Evolutionary conservation across 106 monocot genomes (phyloP), one percentile per base, ranked within the genome.

Genomic region (Dioscorea alata): DNA sequence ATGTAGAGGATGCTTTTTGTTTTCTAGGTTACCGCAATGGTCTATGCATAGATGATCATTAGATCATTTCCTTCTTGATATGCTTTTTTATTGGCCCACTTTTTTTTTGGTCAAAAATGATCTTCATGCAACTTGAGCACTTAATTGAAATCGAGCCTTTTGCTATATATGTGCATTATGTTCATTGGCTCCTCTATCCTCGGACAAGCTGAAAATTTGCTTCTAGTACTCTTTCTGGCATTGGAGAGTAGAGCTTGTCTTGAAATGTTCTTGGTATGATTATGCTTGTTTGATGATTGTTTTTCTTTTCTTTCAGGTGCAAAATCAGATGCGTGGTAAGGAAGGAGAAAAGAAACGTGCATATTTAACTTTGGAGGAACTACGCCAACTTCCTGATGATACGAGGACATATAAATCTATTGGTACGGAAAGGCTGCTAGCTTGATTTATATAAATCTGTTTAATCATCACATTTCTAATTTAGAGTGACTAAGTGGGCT

Each of bases 281-380:
- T 0, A 12, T 59, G 58, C 68, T 8, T 25, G 15, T 8, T 54
- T 18, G 13, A 19, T 54, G 15, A 21, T 48, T 33, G 15, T 9
- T 31, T 23, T 49, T 20, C 14, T 69, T 69, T 2, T 15, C 23
- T 68, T 63, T 70, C 53, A 94, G 94, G 88, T 94, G 19, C 88
- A 88, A 61, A 90, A 71, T 81, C 92, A 92, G 74, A 87, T 92
- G 84, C 81, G 89, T 34, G 75, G 60, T 31, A 97, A 92, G 63
- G 96, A 97, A 84, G 84, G 82, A 62, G 96, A 97, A 33, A 97
- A 92, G 78, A 97, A 97, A 66, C 85, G 92, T 50, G 86, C 96
- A 13, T 97, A 82, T 71, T 70, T 97, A 65, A 97, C 96, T 48
- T 70, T 97, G 70, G 96, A 97, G 69, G 96, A 97, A 77, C 78